These are phyloP conservation scores for Neoboletus brunneissimus DNA, from an alignment of 768 basidiomycete species.

Conservation along the genomic window DNA sequence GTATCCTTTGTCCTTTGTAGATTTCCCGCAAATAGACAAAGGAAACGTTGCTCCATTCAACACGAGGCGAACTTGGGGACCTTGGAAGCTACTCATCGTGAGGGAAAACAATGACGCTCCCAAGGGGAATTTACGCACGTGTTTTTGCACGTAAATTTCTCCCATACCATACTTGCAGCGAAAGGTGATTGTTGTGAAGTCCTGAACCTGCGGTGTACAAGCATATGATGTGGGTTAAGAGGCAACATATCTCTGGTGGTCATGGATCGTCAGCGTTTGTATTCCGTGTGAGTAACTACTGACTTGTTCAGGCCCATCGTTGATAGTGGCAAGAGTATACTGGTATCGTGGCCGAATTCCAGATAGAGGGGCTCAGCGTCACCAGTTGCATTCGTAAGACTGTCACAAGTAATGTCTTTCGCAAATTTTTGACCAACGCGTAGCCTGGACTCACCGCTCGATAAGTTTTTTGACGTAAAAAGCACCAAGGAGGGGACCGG, in stretches of 20 bases:
- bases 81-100: slow-evolving; percentile 24
- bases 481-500: slow-evolving; percentile 38
- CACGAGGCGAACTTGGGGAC: slow-evolving; percentile 40
- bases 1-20: slow-evolving; percentile 27
- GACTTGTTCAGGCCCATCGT: slow-evolving; percentile 39
- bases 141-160: slow-evolving; percentile 37
- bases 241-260: slow-evolving; percentile 31
- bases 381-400: slow-evolving; percentile 36
- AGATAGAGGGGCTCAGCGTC: slow-evolving; percentile 35
- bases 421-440: neutral
- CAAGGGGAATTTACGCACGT: slow-evolving; percentile 23
- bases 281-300: neutral
- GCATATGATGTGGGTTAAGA: slow-evolving; percentile 29
- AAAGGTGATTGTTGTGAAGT: slow-evolving; percentile 43
- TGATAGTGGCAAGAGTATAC: slow-evolving; percentile 38
- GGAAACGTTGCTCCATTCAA: slow-evolving; percentile 42
- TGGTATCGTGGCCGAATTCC: slow-evolving; percentile 44
- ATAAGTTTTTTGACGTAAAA: slow-evolving; percentile 40
- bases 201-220: slow-evolving; percentile 33
- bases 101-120: neutral
- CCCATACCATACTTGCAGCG: slow-evolving; percentile 44
- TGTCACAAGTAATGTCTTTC: slow-evolving; percentile 3
- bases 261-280: neutral
- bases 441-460: slow-evolving; percentile 30
- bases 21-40: slow-evolving; percentile 34